Conservation (phyloP, 164 flowering plant genomes). For the Umbilicus rupestris region DNA sequence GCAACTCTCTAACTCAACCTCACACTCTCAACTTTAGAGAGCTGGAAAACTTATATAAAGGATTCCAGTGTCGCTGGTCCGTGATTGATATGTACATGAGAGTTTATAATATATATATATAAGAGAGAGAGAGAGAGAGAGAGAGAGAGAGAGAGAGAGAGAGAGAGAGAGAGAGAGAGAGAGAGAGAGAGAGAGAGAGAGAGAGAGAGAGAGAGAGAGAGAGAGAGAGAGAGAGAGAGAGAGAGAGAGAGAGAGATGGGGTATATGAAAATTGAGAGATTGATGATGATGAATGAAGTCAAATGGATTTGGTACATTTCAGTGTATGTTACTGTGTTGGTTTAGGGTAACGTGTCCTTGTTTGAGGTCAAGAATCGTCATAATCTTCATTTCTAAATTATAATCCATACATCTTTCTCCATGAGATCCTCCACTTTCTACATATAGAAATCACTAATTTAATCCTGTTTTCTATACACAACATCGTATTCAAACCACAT, state of each 20-base stretch:
- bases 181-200: no score
- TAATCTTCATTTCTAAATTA: neutral
- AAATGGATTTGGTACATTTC: constrained; percentile 43
- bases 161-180: no score
- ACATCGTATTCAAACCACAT: neutral
- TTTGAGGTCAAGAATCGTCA: neutral
- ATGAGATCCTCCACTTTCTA: constrained; percentile 2
- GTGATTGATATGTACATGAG: constrained; percentile 3
- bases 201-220: no score
- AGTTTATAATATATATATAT: neutral
- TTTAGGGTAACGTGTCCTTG: constrained; percentile 26
- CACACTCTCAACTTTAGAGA: neutral
- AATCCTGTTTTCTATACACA: neutral
- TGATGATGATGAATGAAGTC: constrained; percentile 18
- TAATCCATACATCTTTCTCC: neutral
- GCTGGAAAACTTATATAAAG: constrained; percentile 1
- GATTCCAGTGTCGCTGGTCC: neutral
- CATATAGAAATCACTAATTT: neutral
- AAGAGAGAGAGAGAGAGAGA: no score
- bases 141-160: no score
- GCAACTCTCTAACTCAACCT: neutral
- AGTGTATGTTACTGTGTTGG: constrained; percentile 13
- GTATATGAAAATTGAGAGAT: neutral
- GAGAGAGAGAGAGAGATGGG: no score
- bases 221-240: no score